Evolutionary conservation across 2,329 filamentous ascomycete genomes (phyloP).

Genomic region (Ophiostoma ulmi): DNA sequence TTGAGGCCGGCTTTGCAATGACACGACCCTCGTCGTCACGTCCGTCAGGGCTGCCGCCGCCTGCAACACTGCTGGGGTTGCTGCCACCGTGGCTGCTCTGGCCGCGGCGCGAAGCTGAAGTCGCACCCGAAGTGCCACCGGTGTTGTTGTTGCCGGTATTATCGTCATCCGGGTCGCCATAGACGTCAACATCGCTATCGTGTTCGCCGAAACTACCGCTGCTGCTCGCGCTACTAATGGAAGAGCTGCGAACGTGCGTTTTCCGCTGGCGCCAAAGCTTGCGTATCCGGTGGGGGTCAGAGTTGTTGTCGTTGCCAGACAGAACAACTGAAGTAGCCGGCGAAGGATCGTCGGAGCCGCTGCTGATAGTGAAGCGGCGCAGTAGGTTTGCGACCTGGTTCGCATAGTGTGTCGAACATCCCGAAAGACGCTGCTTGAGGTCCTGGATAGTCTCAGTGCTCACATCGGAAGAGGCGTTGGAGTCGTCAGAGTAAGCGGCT

Average conservation of each 20-base stretch:
- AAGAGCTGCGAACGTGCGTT: constrained; percentile 17
- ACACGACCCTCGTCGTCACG: constrained; percentile 14
- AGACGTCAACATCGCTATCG: constrained; percentile 24
- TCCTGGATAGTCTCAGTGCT: constrained; percentile 31
- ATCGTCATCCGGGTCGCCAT: constrained; percentile 17
- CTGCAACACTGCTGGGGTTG: constrained; percentile 18
- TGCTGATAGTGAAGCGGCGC: constrained; percentile 30
- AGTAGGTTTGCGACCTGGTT: constrained; percentile 30
- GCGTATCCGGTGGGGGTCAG: constrained; percentile 24
- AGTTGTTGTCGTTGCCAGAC: constrained; percentile 17
- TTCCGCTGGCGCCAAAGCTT: constrained; percentile 22
- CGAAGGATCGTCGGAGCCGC: constrained; percentile 26
- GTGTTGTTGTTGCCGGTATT: constrained; percentile 3
- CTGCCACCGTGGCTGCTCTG: constrained; percentile 20
- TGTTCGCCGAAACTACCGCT: constrained; percentile 20
- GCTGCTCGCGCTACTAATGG: constrained; percentile 19
- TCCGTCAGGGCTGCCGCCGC: constrained; percentile 12
- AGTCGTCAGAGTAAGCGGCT: constrained; percentile 25
- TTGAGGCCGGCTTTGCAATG: background rate
- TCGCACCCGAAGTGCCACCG: constrained; percentile 9
- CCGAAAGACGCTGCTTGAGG: constrained; percentile 37
- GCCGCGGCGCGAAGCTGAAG: constrained; percentile 16
- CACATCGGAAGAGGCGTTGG: constrained; percentile 28
- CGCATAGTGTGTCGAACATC: constrained; percentile 32
- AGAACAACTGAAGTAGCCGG: constrained; percentile 15